Evolutionary conservation across 2,329 filamentous ascomycete species (phyloP), one percentile per base, ranked within the genome.

Genomic region (Davidsoniella australis): DNA sequence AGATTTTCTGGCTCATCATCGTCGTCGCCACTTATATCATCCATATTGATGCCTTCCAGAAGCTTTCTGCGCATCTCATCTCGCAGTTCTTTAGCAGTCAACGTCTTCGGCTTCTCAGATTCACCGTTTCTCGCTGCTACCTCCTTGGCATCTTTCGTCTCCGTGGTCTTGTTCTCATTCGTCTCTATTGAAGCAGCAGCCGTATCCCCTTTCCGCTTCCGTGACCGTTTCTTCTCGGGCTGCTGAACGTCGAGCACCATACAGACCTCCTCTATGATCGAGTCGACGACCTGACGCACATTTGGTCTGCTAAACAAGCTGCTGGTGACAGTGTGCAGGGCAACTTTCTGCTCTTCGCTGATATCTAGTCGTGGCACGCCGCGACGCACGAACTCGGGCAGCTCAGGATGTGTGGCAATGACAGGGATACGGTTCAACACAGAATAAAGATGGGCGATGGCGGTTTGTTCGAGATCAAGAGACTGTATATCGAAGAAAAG

Each of bases 321-420:
- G 52, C 74, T 78, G 23, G 75, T 77, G 47, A 78, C 73, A 57
- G 77, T 77, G 56, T 78, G 74, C 23, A 76, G 61, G 2, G 70
- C 67, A 0, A 60, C 55, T 47, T 62, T 64, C 56, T 76, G 71
- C 47, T 76, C 72, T 41, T 72, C 70, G 1, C 69, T 65, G 2
- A 76, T 59, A 1, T 71, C 63, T 2, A 71, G 69, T 54, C 71
- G 75, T 14, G 71, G 63, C 0, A 73, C 59, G 23, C 67, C 65
- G 14, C 58, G 61, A 48, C 66, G 68, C 38, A 76, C 62, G 16
- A 67, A 62, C 43, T 68, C 63, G 40, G 74, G 72, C 12, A 76
- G 64, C 46, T 66, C 62, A n/a, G 68, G 63, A 2, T 69, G 67
- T 47, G 69, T 68, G 55, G 71, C 70, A 41, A 77, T 62, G 41